Conservation (phyloP, 352 stramenopile genomes). For the Pilasporangium apinafurcum region DNA sequence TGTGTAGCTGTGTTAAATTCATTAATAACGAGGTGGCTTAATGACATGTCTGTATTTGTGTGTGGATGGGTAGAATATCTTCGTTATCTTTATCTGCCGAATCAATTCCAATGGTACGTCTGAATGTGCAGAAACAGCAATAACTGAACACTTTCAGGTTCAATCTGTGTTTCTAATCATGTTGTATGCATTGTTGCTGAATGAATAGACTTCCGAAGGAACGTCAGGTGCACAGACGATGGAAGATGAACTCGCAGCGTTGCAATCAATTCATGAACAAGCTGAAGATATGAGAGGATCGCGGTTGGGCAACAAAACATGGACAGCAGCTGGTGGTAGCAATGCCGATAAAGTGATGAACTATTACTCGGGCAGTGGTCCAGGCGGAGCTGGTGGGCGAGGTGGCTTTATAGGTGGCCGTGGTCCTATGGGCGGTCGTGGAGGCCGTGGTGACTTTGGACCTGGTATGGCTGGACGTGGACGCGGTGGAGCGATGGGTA, state of each 20-base stretch:
- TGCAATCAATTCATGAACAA: slow-evolving; percentile 82
- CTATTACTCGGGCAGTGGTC: slow-evolving; percentile 50
- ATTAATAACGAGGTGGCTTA: slow-evolving; percentile 7
- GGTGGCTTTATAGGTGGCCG: slow-evolving; percentile 23
- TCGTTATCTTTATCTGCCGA: slow-evolving; percentile 11
- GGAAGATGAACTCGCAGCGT: slow-evolving; percentile 77
- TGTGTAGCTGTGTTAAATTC: slow-evolving; percentile 4
- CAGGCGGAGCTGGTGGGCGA: slow-evolving; percentile 19
- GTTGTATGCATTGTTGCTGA: not conserved
- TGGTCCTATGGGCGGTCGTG: slow-evolving; percentile 32
- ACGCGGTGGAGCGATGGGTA: slow-evolving; percentile 35
- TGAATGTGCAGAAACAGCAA: too few species aligned
- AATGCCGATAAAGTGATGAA: slow-evolving; percentile 78
- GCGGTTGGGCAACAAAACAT: slow-evolving; percentile 81
- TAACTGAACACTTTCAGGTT: too few species aligned
- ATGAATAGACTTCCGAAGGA: too few species aligned
- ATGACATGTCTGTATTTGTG: slow-evolving; percentile 1
- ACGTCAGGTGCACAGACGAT: slow-evolving; percentile 62
- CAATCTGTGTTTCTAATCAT: not conserved
- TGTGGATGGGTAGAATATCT: slow-evolving; percentile 7
- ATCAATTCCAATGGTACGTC: too few species aligned
- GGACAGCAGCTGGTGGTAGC: slow-evolving; percentile 64
- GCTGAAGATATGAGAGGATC: slow-evolving; percentile 74
- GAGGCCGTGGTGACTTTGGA: slow-evolving; percentile 32
- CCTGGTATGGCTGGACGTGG: slow-evolving; percentile 13